Conservation (phyloP, 2,329 filamentous ascomycete genomes). For the Teratosphaeria viscida region DNA sequence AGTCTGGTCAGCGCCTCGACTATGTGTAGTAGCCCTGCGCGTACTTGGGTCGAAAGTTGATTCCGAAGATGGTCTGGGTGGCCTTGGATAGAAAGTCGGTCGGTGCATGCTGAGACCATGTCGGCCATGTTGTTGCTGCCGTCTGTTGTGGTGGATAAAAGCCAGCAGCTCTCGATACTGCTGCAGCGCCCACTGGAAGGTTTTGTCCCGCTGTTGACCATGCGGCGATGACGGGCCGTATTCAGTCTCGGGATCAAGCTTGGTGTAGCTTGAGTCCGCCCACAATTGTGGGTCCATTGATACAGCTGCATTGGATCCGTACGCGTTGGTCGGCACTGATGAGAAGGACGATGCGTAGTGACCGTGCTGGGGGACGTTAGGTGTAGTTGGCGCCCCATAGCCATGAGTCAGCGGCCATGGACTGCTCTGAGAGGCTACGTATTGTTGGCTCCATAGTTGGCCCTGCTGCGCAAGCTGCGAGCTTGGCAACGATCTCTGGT, state of each 20-base stretch:
- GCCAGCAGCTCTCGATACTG: conserved; percentile 40
- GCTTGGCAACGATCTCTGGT: conserved; percentile 9
- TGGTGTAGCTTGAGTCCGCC: neutral
- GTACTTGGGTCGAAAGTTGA: neutral
- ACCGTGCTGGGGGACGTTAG: neutral
- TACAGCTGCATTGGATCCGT: neutral
- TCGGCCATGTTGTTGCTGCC: conserved; percentile 27
- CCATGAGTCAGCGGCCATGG: neutral
- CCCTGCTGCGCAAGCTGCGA: conserved; percentile 11
- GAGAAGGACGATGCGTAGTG: neutral
- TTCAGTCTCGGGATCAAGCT: conserved; percentile 18
- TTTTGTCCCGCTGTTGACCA: conserved; percentile 33
- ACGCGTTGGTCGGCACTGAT: neutral
- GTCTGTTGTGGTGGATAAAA: conserved; percentile 37
- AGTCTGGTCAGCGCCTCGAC: neutral
- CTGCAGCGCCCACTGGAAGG: conserved; percentile 37
- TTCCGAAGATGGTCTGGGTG: neutral
- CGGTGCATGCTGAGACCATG: conserved; percentile 34
- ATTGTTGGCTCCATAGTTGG: conserved; percentile 13
- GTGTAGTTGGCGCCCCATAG: neutral
- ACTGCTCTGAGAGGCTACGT: neutral
- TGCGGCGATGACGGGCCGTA: conserved; percentile 33
- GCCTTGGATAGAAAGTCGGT: conserved; percentile 40
- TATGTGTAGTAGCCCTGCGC: neutral
- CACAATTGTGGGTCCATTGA: neutral